Evolutionary conservation across 1,284 basidiomycete species (phyloP).

Genomic region (Ceraceosorus guamensis): DNA sequence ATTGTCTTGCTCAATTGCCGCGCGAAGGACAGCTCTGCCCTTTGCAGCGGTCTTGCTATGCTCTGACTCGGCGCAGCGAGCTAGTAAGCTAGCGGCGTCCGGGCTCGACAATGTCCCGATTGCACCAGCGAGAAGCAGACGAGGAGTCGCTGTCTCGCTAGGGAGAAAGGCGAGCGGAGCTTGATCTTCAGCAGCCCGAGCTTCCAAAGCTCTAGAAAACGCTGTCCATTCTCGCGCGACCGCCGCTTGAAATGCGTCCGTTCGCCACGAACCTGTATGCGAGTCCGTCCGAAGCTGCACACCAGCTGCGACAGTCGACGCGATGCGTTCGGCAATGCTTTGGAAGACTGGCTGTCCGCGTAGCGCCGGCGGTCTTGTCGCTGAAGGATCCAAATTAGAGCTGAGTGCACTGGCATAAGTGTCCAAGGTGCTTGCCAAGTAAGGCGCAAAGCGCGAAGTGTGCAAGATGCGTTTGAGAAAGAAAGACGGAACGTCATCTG

Average conservation of each 20-base stretch:
- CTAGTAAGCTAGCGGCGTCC: background rate
- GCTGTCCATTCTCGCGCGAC: background rate
- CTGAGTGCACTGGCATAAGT: background rate
- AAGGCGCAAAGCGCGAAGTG: background rate
- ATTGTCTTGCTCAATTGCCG: too few species aligned
- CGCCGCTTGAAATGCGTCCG: background rate
- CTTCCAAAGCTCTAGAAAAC: background rate
- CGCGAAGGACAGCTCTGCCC: too few species aligned
- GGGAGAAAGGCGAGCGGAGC: background rate
- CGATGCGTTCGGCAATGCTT: background rate
- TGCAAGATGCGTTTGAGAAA: background rate
- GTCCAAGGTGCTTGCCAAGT: background rate
- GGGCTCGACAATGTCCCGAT: background rate
- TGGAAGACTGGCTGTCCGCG: background rate
- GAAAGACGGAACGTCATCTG: background rate
- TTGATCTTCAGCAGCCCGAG: background rate
- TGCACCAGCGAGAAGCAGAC: background rate
- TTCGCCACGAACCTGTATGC: background rate
- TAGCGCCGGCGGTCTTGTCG: background rate
- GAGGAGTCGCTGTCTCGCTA: background rate
- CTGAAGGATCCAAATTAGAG: background rate
- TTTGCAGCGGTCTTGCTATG: too few species aligned
- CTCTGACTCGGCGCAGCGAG: background rate
- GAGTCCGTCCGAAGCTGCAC: background rate
- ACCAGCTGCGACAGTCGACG: background rate